Evolutionary conservation across 257 asterid species (phyloP).

Genomic region (Fraxinus pennsylvanica): DNA sequence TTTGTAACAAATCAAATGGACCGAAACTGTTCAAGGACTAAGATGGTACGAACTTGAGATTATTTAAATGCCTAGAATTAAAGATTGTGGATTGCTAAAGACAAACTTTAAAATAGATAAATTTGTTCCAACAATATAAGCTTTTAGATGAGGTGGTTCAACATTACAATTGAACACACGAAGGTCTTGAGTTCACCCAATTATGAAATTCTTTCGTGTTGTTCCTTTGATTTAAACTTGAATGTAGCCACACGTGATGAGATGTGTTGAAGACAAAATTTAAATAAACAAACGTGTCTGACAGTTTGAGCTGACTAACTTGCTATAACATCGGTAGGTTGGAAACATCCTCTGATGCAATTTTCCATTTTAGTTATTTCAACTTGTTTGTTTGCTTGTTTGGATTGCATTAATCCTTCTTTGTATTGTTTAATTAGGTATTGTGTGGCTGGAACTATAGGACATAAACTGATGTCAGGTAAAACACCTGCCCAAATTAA

Average conservation of each 20-base stretch:
- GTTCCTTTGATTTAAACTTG: neutral
- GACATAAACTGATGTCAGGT: constrained; percentile 73
- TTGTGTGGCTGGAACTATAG: constrained; percentile 84
- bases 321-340: neutral
- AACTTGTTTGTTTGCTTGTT: constrained; percentile 4
- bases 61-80: neutral
- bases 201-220: neutral
- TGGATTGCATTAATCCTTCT: constrained; percentile 19
- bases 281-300: neutral
- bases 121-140: neutral
- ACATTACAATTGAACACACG: neutral
- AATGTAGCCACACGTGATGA: neutral
- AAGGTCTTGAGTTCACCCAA: neutral
- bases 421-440: constrained; percentile 44
- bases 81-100: neutral
- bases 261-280: neutral
- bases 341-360: neutral
- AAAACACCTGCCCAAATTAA: constrained; percentile 61
- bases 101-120: neutral
- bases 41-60: neutral
- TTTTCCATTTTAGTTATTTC: neutral
- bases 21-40: neutral
- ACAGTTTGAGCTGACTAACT: neutral
- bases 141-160: neutral
- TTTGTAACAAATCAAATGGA: neutral